phyloP scores from a whole-genome alignment of 2,329 filamentous ascomycete species.

The Zarea fungicola region DNA sequence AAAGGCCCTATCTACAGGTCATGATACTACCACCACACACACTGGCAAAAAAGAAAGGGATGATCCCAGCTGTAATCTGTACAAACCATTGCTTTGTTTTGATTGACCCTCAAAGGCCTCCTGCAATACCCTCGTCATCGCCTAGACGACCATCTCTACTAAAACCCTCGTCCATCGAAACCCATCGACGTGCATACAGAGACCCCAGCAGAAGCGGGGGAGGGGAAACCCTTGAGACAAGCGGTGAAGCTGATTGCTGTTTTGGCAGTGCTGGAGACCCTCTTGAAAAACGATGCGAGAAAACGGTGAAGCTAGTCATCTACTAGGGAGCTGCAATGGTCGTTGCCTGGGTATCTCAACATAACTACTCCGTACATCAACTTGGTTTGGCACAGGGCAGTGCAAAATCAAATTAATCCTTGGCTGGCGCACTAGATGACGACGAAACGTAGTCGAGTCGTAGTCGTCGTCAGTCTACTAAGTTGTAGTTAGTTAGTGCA shows the following conservation, averaged over 20 bases:
- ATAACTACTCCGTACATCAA: not conserved
- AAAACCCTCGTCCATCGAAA: conserved; percentile 1
- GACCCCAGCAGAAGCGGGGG: conserved; percentile 2
- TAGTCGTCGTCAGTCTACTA: no score
- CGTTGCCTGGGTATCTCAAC: not conserved
- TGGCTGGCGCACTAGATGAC: not conserved
- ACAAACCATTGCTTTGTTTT: not conserved
- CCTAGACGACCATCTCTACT: conserved; percentile 10
- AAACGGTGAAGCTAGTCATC: no score
- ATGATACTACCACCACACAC: no score
- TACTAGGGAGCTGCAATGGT: no score
- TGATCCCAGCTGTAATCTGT: no score
- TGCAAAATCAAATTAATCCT: not conserved
- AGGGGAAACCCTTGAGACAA: conserved; percentile 10
- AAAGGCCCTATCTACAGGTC: no score
- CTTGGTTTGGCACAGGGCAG: not conserved
- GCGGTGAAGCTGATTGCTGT: conserved; percentile 10
- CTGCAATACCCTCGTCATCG: not conserved
- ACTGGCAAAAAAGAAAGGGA: no score
- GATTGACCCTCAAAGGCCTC: not conserved
- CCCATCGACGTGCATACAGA: conserved; percentile 8
- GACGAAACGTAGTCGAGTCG: no score
- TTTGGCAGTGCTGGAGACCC: not conserved
- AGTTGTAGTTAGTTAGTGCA: no score
- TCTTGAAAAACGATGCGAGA: no score